Evolutionary conservation across 1,284 basidiomycete genomes (phyloP).

Genomic region (Malassezia psittaci): DNA sequence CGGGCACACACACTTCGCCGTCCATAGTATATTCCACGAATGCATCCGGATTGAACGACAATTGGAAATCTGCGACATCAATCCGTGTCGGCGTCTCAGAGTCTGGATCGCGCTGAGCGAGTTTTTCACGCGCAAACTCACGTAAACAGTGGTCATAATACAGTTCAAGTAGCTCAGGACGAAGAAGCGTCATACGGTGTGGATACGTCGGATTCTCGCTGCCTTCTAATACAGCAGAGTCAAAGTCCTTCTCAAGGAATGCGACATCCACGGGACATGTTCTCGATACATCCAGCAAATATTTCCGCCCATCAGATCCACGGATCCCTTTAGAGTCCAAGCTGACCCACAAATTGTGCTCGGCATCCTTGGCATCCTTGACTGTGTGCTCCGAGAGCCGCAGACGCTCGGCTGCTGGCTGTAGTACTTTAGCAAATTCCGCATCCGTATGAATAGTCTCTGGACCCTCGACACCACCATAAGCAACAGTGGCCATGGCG

Average conservation of each 20-base stretch:
- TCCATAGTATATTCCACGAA: constrained; percentile 50
- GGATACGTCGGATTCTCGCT: constrained; percentile 50
- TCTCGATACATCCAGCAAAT: constrained; percentile 54
- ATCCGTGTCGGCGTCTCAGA: constrained; percentile 24
- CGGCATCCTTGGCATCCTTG: constrained; percentile 49
- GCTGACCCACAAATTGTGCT: constrained; percentile 52
- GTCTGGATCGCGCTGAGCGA: constrained; percentile 33
- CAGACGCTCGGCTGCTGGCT: constrained; percentile 52
- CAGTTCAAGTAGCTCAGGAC: constrained; percentile 54
- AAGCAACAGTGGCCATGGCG: constrained; percentile 36
- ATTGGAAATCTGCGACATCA: constrained; percentile 50
- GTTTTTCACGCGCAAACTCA: constrained; percentile 52
- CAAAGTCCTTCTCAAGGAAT: constrained; percentile 53
- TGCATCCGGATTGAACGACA: constrained; percentile 56
- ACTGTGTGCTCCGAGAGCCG: constrained; percentile 53
- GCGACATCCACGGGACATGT: constrained; percentile 54
- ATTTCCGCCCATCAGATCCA: constrained; percentile 54
- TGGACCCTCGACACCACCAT: constrained; percentile 54
- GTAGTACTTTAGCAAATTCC: constrained; percentile 53
- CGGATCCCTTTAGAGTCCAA: constrained; percentile 55
- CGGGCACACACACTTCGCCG: constrained; percentile 26
- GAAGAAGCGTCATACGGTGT: constrained; percentile 54
- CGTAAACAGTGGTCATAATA: constrained; percentile 54
- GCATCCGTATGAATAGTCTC: constrained; percentile 49
- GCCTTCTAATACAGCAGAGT: constrained; percentile 41